Evolutionary conservation across 345 rosid genomes (phyloP), one percentile per base, ranked within the genome.

Genomic region (Pugionium dolabratum): DNA sequence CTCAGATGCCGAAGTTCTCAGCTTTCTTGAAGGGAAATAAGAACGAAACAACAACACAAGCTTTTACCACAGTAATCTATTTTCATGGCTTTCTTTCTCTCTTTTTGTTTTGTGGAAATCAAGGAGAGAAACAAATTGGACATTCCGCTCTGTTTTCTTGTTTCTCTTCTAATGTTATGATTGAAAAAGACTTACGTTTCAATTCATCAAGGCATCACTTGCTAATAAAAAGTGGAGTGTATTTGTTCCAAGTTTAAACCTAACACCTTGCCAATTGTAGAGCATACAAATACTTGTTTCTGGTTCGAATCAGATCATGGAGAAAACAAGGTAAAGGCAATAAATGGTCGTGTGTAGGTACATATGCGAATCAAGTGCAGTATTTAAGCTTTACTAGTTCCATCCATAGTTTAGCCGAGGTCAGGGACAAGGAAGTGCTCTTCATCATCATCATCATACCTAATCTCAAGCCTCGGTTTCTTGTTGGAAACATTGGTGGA

Each of bases 391-490:
- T 80, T 80, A 56, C 85, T 91, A 44, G 86, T 86, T 75, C 86
- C 87, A 11, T 88, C 87, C 32, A 79, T 83, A 50, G 82, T 64
- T 85, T 63, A 86, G 33, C 96, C 97, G n/a, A 93, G 86, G 72
- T 93, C 94, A 0, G 98, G 98, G 53, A 93, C 98, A 1, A 86
- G 84, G 80, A 81, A 93, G 78, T 67, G 71, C 76, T 90, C 97
- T 4, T 87, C 93, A 3, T 86, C 86, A 6, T 84, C 85, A 0
- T 82, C 86, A 5, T 85, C 86, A 1, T 81, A 81, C 0, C 70
- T 33, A 30, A 79, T 26, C 62, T 84, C 93, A 6, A 89, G 66
- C 78, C 98, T 83, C 1, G 90, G 88, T 74, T 84, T 92, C 91
- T 92, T 92, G 54, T 80, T 53, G 2, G 93, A 72, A 70, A 79